Evolutionary conservation across 169 alveolate species (phyloP), one percentile per base, ranked within the genome.

Genomic region (Eimeria sp.): DNA sequence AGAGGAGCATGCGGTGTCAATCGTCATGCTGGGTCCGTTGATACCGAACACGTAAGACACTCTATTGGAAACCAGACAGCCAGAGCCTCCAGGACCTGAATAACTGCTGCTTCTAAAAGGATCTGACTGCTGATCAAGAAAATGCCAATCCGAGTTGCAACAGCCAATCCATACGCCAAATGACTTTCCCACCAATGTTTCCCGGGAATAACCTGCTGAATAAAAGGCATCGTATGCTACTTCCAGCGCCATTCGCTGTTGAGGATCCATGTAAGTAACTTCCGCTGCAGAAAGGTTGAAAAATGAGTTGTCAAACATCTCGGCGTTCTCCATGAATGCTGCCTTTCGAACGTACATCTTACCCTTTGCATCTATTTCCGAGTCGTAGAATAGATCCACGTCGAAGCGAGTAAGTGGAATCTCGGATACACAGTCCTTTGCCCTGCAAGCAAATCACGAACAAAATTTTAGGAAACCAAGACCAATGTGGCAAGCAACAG

Each of bases 1-100:
- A 10, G 98, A 97, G 16, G 98, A 96, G 87, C 98, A 97, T 9
- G 98, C 98, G 18, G 98, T 97, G 90, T 97, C 98, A 71, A 97
- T 97, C 3, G 98, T 97, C 95, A 97, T 95, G 64, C 97, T 96
- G 60, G 98, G 97, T 13, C 98, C 98, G 52, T 96, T 96, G 72
- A 97, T 85, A 16, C 98, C 98, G 60, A 97, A 60, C 16, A 95
- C 95, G 95, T 97, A 97, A 20, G 98, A 97, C 40, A 97, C 96
- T 16, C 98, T 97, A 85, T 97, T 97, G 76, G 98, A 96, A 4
- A 97, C 95, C 76, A 97, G 90, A 6, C 97, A 91, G n/a, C 98
- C 97, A 37, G 94, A 30, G 18, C 94, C 60, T 18, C 96, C 89
- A 18, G 95, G 66, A 9, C 96, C 91, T 27, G 91, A 60, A 46